Evolutionary conservation across 2,329 filamentous ascomycete genomes (phyloP).

Genomic region (Chrysosporium queenslandicum): DNA sequence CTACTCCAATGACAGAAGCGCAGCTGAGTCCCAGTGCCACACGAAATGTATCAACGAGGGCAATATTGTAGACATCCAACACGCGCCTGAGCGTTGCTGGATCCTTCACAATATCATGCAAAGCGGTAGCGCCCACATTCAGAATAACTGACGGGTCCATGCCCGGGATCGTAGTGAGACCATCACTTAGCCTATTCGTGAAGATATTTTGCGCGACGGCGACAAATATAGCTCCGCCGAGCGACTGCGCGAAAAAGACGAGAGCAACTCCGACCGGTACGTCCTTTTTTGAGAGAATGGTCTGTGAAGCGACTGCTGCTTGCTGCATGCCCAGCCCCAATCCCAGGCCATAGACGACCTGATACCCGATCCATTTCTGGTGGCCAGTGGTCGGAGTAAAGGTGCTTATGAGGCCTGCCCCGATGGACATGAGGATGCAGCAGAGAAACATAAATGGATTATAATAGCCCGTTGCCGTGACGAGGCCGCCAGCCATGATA

Average conservation of each 20-base stretch:
- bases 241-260: conserved; percentile 18
- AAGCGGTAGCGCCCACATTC: conserved; percentile 46
- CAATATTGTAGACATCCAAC: conserved; percentile 45
- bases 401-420: conserved; percentile 14
- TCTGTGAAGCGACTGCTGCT: conserved; percentile 20
- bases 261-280: conserved; percentile 20
- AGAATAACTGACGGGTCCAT: conserved; percentile 37
- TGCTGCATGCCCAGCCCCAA: conserved; percentile 22
- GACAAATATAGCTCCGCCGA: conserved; percentile 19
- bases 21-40: conserved; percentile 43
- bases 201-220: conserved; percentile 20
- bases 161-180: conserved; percentile 24
- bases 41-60: conserved; percentile 36
- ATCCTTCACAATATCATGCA: conserved; percentile 45
- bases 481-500: conserved; percentile 16
- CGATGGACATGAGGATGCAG: conserved; percentile 10
- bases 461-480: conserved; percentile 15
- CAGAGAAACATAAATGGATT: conserved; percentile 15
- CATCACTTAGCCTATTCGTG: conserved; percentile 15
- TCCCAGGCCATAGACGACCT: conserved; percentile 22
- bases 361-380: conserved; percentile 18
- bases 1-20: conserved; percentile 46
- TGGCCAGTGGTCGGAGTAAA: conserved; percentile 14
- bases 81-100: conserved; percentile 44
- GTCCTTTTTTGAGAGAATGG: conserved; percentile 19